A percentile compares a stretch with the other conserved stretches of the same genome.
phyloP scores from a whole-genome alignment of 768 basidiomycete species.

The Podaxis sp. region DNA sequence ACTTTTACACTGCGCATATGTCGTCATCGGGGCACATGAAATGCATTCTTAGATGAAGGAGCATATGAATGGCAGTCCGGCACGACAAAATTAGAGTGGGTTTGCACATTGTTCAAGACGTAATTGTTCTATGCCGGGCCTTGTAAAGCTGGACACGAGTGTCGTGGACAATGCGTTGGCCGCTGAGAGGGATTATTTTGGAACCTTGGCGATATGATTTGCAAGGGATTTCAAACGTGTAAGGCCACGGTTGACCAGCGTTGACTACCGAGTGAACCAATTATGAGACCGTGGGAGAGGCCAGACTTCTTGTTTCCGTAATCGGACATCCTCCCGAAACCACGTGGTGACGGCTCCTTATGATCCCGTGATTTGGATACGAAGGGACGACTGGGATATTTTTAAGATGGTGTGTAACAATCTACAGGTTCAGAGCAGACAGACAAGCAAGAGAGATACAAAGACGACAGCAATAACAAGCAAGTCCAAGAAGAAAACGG shows the following conservation, averaged over 20 bases:
- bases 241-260: no score
- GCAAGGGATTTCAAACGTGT: no score
- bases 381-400: not conserved
- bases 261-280: no score
- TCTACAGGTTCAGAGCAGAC: not conserved
- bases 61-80: not conserved
- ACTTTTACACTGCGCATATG: not conserved
- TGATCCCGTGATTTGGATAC: not conserved
- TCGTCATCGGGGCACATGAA: not conserved
- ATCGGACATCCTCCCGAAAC: no score
- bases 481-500: not conserved
- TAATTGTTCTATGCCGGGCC: not conserved
- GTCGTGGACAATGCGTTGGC: not conserved
- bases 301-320: no score
- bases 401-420: not conserved
- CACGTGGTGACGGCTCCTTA: no score
- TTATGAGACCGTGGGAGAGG: no score
- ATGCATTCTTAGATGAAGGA: not conserved
- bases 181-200: not conserved
- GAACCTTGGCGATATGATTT: no score
- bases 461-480: not conserved
- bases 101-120: not conserved
- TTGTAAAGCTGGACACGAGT: not conserved
- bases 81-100: not conserved
- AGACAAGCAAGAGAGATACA: not conserved